A percentile compares a stretch with the other conserved stretches of the same genome.
Evolutionary conservation across 805 yeast genomes (phyloP).

Genomic region (Lachancea kluyveri): DNA sequence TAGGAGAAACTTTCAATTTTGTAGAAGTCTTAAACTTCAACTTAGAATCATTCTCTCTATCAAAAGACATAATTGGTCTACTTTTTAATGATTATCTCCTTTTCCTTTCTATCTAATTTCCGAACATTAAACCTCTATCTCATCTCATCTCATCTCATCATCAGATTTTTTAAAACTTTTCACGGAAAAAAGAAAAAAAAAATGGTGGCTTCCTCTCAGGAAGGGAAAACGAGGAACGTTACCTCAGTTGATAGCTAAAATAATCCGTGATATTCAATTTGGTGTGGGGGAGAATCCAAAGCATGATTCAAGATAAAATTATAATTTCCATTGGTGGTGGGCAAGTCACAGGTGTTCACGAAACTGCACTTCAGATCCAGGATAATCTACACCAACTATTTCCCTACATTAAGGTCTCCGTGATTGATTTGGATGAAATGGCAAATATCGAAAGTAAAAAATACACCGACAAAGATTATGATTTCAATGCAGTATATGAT

Average conservation of each 20-base stretch:
- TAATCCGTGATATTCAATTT: too few relatives aligned
- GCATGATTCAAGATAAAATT: too few relatives aligned
- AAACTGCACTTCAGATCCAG: slow-evolving; percentile 34
- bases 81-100: too few relatives aligned
- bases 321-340: slow-evolving; percentile 26
- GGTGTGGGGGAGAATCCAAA: too few relatives aligned
- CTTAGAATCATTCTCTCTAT: slow-evolving; percentile 51
- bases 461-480: slow-evolving; percentile 26
- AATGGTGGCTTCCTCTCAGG: not conserved
- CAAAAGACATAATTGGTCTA: slow-evolving; percentile 45
- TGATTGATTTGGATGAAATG: slow-evolving; percentile 39
- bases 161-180: slow-evolving; percentile 1
- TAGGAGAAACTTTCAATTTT: slow-evolving; percentile 42
- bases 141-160: slow-evolving; percentile 5
- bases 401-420: slow-evolving; percentile 21
- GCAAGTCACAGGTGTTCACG: slow-evolving; percentile 25
- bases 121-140: too few relatives aligned
- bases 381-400: slow-evolving; percentile 23
- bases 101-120: too few relatives aligned
- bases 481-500: slow-evolving; percentile 26
- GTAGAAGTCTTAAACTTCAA: slow-evolving; percentile 59
- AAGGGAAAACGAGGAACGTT: too few relatives aligned
- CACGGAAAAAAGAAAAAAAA: not conserved
- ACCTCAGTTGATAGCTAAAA: too few relatives aligned
- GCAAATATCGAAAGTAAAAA: slow-evolving; percentile 11